These are phyloP conservation scores for Hypocreales sp. DNA, from an alignment of 2,329 filamentous ascomycete genomes.

Conservation along the genomic window DNA sequence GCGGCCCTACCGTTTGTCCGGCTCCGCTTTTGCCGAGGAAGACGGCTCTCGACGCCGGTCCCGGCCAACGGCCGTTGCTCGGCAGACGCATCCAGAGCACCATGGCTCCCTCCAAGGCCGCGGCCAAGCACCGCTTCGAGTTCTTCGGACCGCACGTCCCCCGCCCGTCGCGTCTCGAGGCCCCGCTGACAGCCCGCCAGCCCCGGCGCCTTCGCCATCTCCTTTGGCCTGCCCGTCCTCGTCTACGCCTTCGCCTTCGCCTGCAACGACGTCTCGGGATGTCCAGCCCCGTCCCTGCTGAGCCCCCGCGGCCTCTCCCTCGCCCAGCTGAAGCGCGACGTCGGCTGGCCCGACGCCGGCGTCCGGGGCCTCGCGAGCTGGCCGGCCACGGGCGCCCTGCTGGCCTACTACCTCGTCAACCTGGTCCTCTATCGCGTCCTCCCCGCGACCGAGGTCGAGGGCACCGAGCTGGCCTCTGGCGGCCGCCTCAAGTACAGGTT, in stretches of 20 bases:
- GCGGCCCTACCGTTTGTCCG: background rate
- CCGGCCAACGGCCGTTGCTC: too few species aligned
- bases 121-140: conserved; percentile 29
- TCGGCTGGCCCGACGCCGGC: conserved; percentile 66
- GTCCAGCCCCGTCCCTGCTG: conserved; percentile 70
- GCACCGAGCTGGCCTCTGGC: conserved; percentile 53
- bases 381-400: conserved; percentile 50
- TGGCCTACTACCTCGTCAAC: conserved; percentile 67
- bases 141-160: conserved; percentile 31
- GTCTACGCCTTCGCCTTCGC: conserved; percentile 68
- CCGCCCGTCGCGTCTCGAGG: background rate
- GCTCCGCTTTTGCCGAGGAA: background rate
- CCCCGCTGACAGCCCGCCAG: conserved; percentile 23
- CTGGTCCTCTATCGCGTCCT: conserved; percentile 61
- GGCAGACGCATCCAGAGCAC: too few species aligned
- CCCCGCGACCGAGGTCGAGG: conserved; percentile 57
- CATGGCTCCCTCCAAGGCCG: conserved; percentile 17
- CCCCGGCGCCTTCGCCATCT: conserved; percentile 60
- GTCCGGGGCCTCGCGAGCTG: conserved; percentile 54
- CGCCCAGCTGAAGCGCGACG: conserved; percentile 59
- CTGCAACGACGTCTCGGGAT: conserved; percentile 88
- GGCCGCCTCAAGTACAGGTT: conserved; percentile 71
- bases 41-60: too few species aligned
- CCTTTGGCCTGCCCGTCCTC: conserved; percentile 64
- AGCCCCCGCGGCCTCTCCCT: conserved; percentile 56